Evolutionary conservation across 768 basidiomycete genomes (phyloP).

Genomic region (Naganishia randhawae): DNA sequence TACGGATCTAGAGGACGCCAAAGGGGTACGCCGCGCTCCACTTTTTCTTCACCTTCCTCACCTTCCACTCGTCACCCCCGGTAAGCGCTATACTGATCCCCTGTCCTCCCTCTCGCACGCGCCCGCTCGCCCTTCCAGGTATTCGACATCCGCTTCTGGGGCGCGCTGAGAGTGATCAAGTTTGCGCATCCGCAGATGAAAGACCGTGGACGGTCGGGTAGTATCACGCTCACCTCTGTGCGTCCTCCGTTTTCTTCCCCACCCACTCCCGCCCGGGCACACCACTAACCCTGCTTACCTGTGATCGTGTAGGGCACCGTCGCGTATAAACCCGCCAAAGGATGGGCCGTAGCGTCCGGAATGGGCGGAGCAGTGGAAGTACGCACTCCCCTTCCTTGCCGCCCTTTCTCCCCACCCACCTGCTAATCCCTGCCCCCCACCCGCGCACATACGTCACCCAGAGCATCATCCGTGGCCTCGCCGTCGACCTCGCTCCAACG

Average conservation of each 20-base stretch:
- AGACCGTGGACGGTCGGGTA: conserved; percentile 3
- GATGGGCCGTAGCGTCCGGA: background rate
- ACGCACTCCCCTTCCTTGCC: background rate
- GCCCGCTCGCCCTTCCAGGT: background rate
- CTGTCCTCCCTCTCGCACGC: no score
- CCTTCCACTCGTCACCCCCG: background rate
- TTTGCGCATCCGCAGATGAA: conserved; percentile 6
- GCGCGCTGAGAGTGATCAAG: conserved; percentile 1
- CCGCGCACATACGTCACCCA: background rate
- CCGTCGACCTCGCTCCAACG: conserved; percentile 13
- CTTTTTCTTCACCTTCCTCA: background rate
- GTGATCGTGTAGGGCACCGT: background rate
- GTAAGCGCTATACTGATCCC: no score
- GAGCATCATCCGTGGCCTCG: conserved; percentile 15
- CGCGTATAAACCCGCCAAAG: conserved; percentile 8
- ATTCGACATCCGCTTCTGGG: conserved; percentile 12
- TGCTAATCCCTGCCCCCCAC: background rate
- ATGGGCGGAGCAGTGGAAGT: conserved; percentile 13
- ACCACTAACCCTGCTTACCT: background rate
- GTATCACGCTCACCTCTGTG: conserved; percentile 15
- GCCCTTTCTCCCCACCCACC: background rate
- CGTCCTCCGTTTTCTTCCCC: background rate
- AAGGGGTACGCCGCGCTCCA: background rate
- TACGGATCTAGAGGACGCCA: conserved; percentile 14
- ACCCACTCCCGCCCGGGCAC: background rate